Evolutionary conservation across 805 yeast species (phyloP), one percentile per base, ranked within the genome.

Genomic region (Pichia exigua): DNA sequence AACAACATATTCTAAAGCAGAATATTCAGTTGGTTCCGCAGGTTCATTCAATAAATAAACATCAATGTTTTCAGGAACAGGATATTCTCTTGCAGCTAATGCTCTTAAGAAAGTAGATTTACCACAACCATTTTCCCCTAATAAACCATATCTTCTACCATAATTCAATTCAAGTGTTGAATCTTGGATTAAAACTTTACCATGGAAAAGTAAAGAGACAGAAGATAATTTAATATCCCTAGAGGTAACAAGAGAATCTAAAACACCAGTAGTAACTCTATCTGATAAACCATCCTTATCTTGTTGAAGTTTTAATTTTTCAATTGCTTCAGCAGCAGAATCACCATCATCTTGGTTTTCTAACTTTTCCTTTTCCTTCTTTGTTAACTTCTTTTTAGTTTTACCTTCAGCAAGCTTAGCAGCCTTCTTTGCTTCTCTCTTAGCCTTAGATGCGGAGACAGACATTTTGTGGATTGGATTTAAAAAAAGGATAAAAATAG

Each of bases 51-150:
- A 78, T 60, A 94, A 75, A 66, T 94, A 94, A 54, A 94, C 78
- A 74, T 94, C 99, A 61, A 94, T 88, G 59, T 76, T 79, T 59
- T 85, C 94, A 44, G 99, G 98, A 61, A 92, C 78, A 53, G 99
- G 99, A 73, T 78, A 94, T 73, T 94, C 99, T 70, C 96, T 82
- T 48, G 96, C 95, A 53, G 98, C 97, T 62, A 94, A 71, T 42
- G 98, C 86, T 71, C 88, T 88, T 68, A 94, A 75, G 64, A 94
- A 83, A 24, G 99, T 94, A 46, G 97, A 90, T 73, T 94, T 94
- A 75, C 99, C 99, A 76, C 98, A 94, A 59, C 99, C 99, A 71
- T 94, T 94, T 73, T 91, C 98, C 65, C 99, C 99, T 66, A 94
- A 78, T 56, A 94, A 78, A 74, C 99, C 99, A 69, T 94, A 94